Conservation (phyloP, 495 filamentous ascomycete species). For the Annulohypoxylon maeteangense region DNA sequence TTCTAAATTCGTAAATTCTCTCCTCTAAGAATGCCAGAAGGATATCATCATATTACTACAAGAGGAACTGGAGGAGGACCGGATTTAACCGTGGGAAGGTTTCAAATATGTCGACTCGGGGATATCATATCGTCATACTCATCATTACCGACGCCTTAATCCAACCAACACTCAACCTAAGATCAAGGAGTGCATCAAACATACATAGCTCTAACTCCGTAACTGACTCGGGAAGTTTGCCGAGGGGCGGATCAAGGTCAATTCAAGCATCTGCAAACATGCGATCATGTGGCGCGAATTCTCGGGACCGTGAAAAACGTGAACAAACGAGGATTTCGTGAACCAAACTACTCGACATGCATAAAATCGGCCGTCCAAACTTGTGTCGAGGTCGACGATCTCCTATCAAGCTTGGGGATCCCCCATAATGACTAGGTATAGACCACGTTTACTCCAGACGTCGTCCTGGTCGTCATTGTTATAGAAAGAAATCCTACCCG, state of each 20-base stretch:
- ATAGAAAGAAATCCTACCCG: background rate
- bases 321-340: background rate
- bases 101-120: background rate
- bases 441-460: background rate
- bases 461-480: background rate
- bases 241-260: background rate
- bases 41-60: slow-evolving; percentile 5
- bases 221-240: background rate
- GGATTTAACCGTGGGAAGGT: background rate
- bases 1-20: background rate
- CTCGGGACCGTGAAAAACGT: background rate
- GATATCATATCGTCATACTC: background rate
- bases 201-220: background rate
- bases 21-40: background rate
- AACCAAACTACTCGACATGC: background rate
- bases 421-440: background rate
- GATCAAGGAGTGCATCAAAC: background rate
- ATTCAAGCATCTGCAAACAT: background rate
- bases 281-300: background rate
- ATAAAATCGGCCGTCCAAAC: background rate
- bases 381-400: background rate
- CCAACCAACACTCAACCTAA: background rate
- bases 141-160: background rate
- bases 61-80: background rate
- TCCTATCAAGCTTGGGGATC: background rate